Percentiles rank a stretch among this genome's conserved stretches.
Evolutionary conservation across 768 basidiomycete genomes (phyloP).

Genomic region (Agrocybe pediades): DNA sequence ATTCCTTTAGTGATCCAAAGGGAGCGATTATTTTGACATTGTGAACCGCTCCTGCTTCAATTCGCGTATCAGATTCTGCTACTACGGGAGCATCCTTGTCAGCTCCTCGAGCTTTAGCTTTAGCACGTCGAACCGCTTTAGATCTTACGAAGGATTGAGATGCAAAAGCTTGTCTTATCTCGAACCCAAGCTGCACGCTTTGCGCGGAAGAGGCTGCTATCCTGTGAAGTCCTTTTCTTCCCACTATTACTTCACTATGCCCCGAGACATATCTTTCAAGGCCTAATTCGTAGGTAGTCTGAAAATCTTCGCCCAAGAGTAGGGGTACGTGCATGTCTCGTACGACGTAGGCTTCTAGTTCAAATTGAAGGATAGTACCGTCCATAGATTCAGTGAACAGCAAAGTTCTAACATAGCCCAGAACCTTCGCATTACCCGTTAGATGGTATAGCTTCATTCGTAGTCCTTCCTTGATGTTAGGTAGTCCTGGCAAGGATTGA

Average conservation of each 20-base stretch:
- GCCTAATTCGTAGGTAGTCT: conserved; percentile 10
- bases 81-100: too few relatives aligned
- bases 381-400: conserved; percentile 7
- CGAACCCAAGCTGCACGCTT: conserved; percentile 18
- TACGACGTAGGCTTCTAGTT: conserved; percentile 25
- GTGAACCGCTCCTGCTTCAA: too few relatives aligned
- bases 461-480: conserved; percentile 15
- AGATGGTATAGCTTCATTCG: too few relatives aligned
- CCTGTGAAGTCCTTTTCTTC: background rate
- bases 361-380: conserved; percentile 11
- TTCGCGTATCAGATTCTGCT: too few relatives aligned
- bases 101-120: too few relatives aligned
- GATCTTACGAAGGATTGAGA: conserved; percentile 5
- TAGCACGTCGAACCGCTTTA: background rate
- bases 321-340: conserved; percentile 21
- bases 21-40: too few relatives aligned
- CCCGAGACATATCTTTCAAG: conserved; percentile 5
- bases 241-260: conserved; percentile 8
- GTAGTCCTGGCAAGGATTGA: conserved; percentile 4
- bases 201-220: conserved; percentile 11
- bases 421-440: conserved; percentile 5
- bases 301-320: conserved; percentile 15
- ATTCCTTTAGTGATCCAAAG: too few relatives aligned
- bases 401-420: conserved; percentile 9
- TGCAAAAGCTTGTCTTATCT: conserved; percentile 10